Evolutionary conservation across 768 basidiomycete genomes (phyloP), one percentile per base, ranked within the genome.

Genomic region (Rhodotorula kratochvilovae): DNA sequence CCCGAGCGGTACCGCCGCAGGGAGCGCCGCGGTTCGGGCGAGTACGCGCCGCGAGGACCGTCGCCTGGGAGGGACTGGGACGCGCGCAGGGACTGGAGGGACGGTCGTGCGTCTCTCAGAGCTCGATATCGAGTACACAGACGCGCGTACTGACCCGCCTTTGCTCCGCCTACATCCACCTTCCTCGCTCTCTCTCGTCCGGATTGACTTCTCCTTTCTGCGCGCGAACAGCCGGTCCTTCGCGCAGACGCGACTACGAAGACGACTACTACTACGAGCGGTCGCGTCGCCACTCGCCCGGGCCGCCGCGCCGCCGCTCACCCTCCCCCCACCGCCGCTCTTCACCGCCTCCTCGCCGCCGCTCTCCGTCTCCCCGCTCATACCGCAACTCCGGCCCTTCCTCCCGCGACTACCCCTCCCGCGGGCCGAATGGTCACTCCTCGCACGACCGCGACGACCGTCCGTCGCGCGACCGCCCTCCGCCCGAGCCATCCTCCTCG

Each of bases 281-380:
- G 12, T 42, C 17, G 1, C 36, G 63, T 2, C 51, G 39, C 0
- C 21, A 39, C 39, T 63, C 63, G 51, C 63, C 63, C 31, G 31
- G 27, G 5, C 56, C 43, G 23, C 25, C 42, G 13, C 33, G 31
- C 25, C 64, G 55, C 23, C 64, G 55, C 33, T 58, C 62, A 1
- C 51, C 62, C 6, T 55, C 62, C 10, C 62, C 61, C 2, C 17
- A 55, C 31, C 33, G 54, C 21, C 54, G 54, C n/a, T 10, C 48
- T 54, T 54, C 33, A 55, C 54, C 54, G 21, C 33, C 54, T 35
- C 62, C 50, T 33, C 62, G 62, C 51, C 62, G 62, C 36, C 42
- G n/a, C 0, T 48, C 54, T 4, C 64, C 56, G 5, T 55, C 54
- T 15, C 35, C 27, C 19, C 54, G 35, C 27, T 35, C 46, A 0